Evolutionary conservation across 2,329 filamentous ascomycete genomes (phyloP), one percentile per base, ranked within the genome.

Genomic region (Botrytis cinerea): DNA sequence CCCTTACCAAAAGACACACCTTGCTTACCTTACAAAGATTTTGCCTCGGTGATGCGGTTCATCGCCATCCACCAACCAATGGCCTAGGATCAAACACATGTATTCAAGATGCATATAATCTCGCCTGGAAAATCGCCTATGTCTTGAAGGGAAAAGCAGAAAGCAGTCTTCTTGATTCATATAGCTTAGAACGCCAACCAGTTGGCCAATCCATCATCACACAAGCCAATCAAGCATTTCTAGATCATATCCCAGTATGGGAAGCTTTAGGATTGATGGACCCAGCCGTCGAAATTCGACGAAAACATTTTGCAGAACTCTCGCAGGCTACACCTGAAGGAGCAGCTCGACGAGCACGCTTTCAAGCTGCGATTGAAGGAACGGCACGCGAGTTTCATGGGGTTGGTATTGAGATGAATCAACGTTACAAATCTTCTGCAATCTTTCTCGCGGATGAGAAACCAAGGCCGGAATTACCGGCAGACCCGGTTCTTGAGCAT

Each of bases 51-150:
- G 88, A 90, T 74, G 86, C 88, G 0, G 86, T 86, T 1, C 88
- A 90, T 77, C 83, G 87, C 1, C 88, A 90, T 77, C 87, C 88
- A 0, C 88, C 88, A 0, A 81, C 86, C 28, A 87, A 88, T 77
- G 88, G 87, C 0, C 83, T 89, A 0, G 87, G 88, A 2, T 86
- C 84, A 43, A 90, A 90, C 77, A 89, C 87, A 1, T 89, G 87
- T 75, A 85, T 89, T 40, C 86, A 88, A 77, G 87, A 88, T 76
- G 85, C 87, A 0, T 87, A 83, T 79, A 88, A 89, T 75, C 81
- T 88, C 1, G 87, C 86, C 20, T 89, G 86, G 87, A 89, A 88
- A 74, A 80, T 88, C 32, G 83, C 84, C 4, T 85, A 86, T 75
- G 86, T 87, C 4, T 51, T 82, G 74, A 77, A 82, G 48, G 82